Base-by-base conservation (phyloP, 2,329 filamentous ascomycete species). In the Exophiala calicioides region DNA sequence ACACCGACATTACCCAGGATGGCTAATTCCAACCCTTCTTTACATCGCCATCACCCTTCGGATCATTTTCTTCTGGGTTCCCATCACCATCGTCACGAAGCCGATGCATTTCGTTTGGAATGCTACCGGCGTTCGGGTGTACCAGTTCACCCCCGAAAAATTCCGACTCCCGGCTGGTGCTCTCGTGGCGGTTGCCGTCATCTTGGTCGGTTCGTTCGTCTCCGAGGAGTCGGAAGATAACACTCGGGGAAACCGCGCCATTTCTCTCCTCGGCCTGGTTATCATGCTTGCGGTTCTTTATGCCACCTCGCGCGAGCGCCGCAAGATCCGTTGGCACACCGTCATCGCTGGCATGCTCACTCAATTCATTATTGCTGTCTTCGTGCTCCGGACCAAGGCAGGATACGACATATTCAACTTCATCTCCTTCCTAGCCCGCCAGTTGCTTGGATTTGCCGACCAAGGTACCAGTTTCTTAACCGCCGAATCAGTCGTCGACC, bases 331-430 rank as follows among this genome's bases (percentile, higher is more conserved):
- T 21, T 90, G 84, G 85, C 84, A 86, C 61, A 87, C 86, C 1
- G 86, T 96, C 58, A 88, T 95, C 51, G 87, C 86, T 27, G 90
- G 90, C 50, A 93, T 95, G 85, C 74, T 95, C 31, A 76, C 84
- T 8, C 90, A 96, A 68, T 96, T 90, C 69, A 76, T 96, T 62
- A 79, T 95, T 55, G 90, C 88, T 3, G 76, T 95, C 9, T 95
- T 96, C 60, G 90, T 95, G 36, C 75, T 95, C 58, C 81, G 89
- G 36, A 93, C 89, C 3, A 69, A 77, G 29, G 87, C 81, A 29
- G 90, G 90, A 48, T 94, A 82, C 70, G 87, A 94, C 68, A 95
- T 95, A 64, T 96, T 96, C 79, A 82, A 81, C 66, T 95, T 95
- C 72, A 80, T 95, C 59, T 90, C 88, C 3, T 75, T 74, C 42